Base-by-base conservation (phyloP, 1,284 basidiomycete species). In the Apiotrichum akiyoshidainum region DNA sequence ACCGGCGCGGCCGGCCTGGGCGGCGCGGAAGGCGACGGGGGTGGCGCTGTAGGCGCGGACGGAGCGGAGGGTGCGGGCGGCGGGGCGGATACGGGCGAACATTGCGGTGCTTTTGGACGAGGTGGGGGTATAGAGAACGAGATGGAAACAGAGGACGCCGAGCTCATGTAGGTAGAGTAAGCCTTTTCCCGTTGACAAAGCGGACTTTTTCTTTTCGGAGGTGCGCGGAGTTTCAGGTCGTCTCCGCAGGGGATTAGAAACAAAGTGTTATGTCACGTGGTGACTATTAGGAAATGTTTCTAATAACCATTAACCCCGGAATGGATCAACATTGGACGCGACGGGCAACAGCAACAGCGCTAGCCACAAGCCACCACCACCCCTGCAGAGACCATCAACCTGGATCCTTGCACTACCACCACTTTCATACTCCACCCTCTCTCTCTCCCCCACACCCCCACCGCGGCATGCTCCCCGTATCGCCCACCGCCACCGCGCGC, bases 21-120 rank as follows among this genome's bases (percentile, higher is more conserved):
- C 17, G 14, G 21, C 40, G 39, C 21, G 35, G 14, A 41, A 31
- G 26, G 26, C 49, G 49, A 51, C 37, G 17, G 46, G 46, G 16
- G 49, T 21, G 16, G 49, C 4, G 7, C 39, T 12, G 49, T 40
- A 41, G 5, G 39, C 39, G 39, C 49, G 49, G 10, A 35, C 46
- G 21, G 41, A 2, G 33, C 51, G 51, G 26, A 41, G 35, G 31
- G 31, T 9, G 51, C 51, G 51, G 11, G 51, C 11, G 21, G 40
- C 40, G 51, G 51, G 51, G 41, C 51, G 51, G 41, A 52, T 9
- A 31, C 51, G 51, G n/a, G 51, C 51, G 51, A 52, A 52, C 51
- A 52, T 52, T 35, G 14, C 17, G 13, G 41, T 42, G 8, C 21
- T 45, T 45, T n/a, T 21, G 21, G 44, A 1, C 1, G 10, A 17